Base-by-base conservation (phyloP, 1,284 basidiomycete genomes). In the Ceratobasidium theobromae region DNA sequence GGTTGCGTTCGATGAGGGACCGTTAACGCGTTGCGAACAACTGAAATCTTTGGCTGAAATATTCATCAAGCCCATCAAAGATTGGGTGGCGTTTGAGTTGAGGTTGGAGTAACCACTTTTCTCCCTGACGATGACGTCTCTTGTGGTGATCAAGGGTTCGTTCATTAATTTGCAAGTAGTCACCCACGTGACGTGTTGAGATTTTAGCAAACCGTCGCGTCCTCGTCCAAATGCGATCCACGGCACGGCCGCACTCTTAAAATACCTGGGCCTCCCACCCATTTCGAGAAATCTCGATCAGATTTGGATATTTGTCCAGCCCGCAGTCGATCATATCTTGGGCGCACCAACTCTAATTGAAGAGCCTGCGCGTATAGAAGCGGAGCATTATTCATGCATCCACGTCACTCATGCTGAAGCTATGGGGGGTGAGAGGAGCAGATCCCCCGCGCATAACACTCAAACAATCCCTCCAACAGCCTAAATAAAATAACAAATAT, bases 401-500 rank as follows among this genome's bases (percentile, higher is more conserved):
- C 49, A 60, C 45, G 49, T 45, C 5, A 40, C 46, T 8, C 57
- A 60, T 60, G 57, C 57, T 60, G 3, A 60, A 60, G 33, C 49
- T 45, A 25, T 60, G 57, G n/a, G 57, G 57, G 12, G 45, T 60
- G 21, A 35, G 57, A 8, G 57, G 57, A 11, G 32, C 46, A 18
- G 57, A 60, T 27, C 57, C 57, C 16, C 35, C 57, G 12, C 57
- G 57, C 18, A 60, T 49, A 40, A 49, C 46, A 27, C 45, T 60
- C n/a, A 60, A 60, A 23, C 57, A 45, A 1, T 25, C 48, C 35
- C 33, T 60, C 16, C 54, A 60, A 55, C 55, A 54, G 11, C 48
- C 33, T 4, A 66, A 55, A 30, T 53, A 21, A 6, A 25, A 32
- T 28, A 49, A 40, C n/a, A 16, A 11, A 27, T 21, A 30, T 57